Evolutionary conservation across 192 early-diverging fungal species (phyloP).

Genomic region (Bifiguratus adelaidae): DNA sequence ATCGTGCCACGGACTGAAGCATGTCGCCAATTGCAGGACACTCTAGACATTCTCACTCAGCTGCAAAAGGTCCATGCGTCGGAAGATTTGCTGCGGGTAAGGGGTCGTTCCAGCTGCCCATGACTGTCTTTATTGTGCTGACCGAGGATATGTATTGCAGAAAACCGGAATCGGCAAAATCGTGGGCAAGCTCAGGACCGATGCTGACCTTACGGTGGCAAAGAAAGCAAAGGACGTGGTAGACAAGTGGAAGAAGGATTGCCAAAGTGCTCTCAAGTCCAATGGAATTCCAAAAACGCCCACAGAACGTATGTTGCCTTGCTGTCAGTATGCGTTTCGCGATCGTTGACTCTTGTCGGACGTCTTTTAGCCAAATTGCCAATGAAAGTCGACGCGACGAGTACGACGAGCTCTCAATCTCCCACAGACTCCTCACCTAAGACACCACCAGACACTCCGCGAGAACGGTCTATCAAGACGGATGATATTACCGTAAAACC

Average conservation of each 20-base stretch:
- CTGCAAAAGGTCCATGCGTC: too few species aligned
- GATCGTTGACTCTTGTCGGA: too few species aligned
- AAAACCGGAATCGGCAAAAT: slow-evolving; percentile 71
- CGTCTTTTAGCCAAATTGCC: too few species aligned
- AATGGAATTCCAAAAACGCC: slow-evolving; percentile 17
- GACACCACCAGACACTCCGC: slow-evolving; percentile 11
- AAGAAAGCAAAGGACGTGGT: slow-evolving; percentile 58
- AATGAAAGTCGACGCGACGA: slow-evolving; percentile 8
- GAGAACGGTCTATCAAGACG: slow-evolving; percentile 40
- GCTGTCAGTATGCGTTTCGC: too few species aligned
- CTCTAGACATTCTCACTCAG: too few species aligned
- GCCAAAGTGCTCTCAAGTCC: slow-evolving; percentile 6
- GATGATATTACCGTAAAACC: slow-evolving; percentile 41
- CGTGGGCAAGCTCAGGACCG: slow-evolving; percentile 62
- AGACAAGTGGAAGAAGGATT: slow-evolving; percentile 78
- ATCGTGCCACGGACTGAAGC: too few species aligned
- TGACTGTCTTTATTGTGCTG: too few species aligned
- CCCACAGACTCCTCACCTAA: slow-evolving; percentile 11
- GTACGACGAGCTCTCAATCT: background rate
- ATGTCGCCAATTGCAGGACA: too few species aligned
- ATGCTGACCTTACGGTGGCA: slow-evolving; percentile 44
- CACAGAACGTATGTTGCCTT: background rate
- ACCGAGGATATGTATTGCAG: too few species aligned
- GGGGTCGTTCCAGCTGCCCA: too few species aligned
- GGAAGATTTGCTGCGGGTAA: too few species aligned